Evolutionary conservation across 139 green algal species (phyloP).

Genomic region (Chlamydomonas sp.): DNA sequence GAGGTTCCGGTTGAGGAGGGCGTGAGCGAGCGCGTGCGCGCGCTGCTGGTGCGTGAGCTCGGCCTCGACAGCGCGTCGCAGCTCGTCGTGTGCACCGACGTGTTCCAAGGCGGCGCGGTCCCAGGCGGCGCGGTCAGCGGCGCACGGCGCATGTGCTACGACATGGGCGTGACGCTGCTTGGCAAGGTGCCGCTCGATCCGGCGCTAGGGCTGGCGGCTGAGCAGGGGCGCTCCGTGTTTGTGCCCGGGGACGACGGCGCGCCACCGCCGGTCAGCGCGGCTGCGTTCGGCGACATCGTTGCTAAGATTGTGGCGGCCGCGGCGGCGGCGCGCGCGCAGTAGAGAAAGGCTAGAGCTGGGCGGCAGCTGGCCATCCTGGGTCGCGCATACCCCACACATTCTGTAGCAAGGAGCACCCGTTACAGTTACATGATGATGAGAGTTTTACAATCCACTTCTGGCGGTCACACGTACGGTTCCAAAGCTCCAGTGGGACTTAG

Average conservation of each 20-base stretch:
- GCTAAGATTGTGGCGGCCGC: background rate
- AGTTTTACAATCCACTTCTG: too few relatives aligned
- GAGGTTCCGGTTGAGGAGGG: too few relatives aligned
- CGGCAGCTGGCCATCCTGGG: too few relatives aligned
- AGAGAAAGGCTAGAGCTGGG: too few relatives aligned
- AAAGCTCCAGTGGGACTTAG: too few relatives aligned
- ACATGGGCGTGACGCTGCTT: conserved; percentile 77
- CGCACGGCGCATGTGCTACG: conserved; percentile 59
- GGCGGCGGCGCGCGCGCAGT: too few relatives aligned
- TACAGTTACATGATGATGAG: too few relatives aligned
- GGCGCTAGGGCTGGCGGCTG: conserved; percentile 53
- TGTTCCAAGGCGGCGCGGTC: too few relatives aligned
- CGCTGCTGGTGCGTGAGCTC: conserved; percentile 15
- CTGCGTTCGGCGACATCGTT: background rate
- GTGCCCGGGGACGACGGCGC: background rate
- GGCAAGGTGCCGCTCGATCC: conserved; percentile 80
- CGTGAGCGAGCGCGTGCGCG: conserved; percentile 34
- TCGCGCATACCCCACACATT: too few relatives aligned
- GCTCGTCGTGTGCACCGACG: conserved; percentile 34
- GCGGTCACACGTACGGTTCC: too few relatives aligned
- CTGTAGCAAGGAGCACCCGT: too few relatives aligned
- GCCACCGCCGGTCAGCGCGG: too few relatives aligned
- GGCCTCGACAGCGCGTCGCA: background rate
- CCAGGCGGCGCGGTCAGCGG: conserved; percentile 48
- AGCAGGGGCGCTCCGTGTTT: conserved; percentile 58